Percentiles rank a stretch among this genome's conserved stretches.
phyloP scores from a whole-genome alignment of 345 rosid species.

The Gossypium sturtianum region DNA sequence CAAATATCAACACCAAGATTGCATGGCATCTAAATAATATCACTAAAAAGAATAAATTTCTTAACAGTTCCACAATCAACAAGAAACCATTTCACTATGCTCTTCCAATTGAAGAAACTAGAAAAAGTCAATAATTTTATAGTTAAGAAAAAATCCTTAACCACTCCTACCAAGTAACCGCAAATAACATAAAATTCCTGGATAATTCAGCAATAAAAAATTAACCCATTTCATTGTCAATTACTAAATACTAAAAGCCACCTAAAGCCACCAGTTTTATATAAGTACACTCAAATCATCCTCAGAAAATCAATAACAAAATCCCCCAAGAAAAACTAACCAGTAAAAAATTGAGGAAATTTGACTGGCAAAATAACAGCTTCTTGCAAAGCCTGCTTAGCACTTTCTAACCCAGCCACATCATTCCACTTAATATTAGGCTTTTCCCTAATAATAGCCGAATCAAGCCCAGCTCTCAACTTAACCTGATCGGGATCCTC shows the following conservation, averaged over 20 bases:
- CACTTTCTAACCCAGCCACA: constrained; percentile 84
- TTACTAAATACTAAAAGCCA: not conserved
- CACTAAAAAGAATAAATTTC: not conserved
- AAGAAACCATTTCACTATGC: not conserved
- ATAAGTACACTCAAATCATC: not conserved
- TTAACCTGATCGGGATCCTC: constrained; percentile 71
- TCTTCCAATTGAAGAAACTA: not conserved
- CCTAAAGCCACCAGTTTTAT: constrained; percentile 3
- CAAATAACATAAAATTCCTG: not conserved
- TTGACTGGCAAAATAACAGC: constrained; percentile 86
- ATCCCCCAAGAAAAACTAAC: constrained; percentile 18
- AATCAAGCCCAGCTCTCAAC: constrained; percentile 63
- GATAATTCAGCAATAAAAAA: not conserved
- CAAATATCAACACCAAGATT: not conserved
- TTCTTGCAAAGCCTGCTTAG: constrained; percentile 75
- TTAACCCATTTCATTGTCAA: not conserved
- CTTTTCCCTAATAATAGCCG: constrained; percentile 72
- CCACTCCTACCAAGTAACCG: not conserved
- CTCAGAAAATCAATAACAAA: not conserved
- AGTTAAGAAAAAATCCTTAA: not conserved
- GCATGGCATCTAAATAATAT: not conserved
- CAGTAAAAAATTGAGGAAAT: constrained; percentile 80
- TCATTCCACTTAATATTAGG: constrained; percentile 77
- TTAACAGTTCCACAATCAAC: not conserved
- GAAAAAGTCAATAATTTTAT: not conserved